phyloP scores from a whole-genome alignment of 176 grass and related monocot species.

The Urochloa ruziziensis region DNA sequence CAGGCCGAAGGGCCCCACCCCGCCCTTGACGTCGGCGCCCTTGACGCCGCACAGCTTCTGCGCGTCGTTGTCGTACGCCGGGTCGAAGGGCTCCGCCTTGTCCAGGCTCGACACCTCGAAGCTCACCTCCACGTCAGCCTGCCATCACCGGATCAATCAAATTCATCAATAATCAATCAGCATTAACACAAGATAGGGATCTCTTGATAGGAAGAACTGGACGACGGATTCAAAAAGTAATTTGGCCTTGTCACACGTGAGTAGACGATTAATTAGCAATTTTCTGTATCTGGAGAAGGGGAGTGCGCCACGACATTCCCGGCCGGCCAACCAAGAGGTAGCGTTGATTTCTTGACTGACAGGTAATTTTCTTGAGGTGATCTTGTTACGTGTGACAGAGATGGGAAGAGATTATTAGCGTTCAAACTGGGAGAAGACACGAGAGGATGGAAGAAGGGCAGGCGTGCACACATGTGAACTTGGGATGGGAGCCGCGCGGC shows the following conservation, averaged over 20 bases:
- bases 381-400: not conserved
- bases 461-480: not conserved
- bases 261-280: not conserved
- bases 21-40: slow-evolving; percentile 56
- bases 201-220: not conserved
- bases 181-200: not conserved
- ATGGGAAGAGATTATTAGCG: not conserved
- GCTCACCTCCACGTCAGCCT: slow-evolving; percentile 71
- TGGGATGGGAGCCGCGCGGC: not conserved
- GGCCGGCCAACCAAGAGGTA: too few species aligned
- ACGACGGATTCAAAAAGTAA: not conserved
- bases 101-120: slow-evolving; percentile 53
- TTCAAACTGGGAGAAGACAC: not conserved
- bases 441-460: not conserved
- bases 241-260: not conserved
- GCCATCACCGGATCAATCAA: not conserved
- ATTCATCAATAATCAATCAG: not conserved
- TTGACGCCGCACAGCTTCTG: slow-evolving; percentile 47
- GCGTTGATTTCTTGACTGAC: not conserved
- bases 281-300: too few species aligned
- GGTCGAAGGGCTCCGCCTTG: slow-evolving; percentile 58
- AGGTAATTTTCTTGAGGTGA: not conserved
- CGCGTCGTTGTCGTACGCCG: slow-evolving; percentile 41
- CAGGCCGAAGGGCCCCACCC: slow-evolving; percentile 74
- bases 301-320: not conserved